Base-by-base conservation (phyloP, 768 basidiomycete species). In the Tricholoma flavovirens region DNA sequence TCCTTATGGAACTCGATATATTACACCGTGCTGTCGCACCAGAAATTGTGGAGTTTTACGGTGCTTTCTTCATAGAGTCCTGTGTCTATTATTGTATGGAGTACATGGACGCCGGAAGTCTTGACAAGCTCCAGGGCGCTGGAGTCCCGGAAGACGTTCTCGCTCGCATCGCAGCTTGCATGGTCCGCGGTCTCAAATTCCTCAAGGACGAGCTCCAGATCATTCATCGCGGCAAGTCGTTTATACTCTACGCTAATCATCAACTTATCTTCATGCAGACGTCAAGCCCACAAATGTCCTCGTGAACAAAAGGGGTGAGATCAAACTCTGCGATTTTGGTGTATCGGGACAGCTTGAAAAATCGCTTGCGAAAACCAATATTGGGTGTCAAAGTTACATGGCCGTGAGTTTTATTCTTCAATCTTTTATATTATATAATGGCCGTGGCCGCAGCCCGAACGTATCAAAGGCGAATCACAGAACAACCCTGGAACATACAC, bases 31-130 rank as follows among this genome's bases (percentile, higher is more conserved):
- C 95, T 3, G 81, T 87, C 43, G 86, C 89, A 8, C 90, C 89
- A 2, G 86, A 91, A 66, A 98, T 98, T 61, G 92, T 99, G 65
- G 97, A 98, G 59, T 99, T 99, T 64, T 98, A 96, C 68, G 97
- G 97, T 43, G 97, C 97, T 4, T 99, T 99, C 77, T 98, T 97
- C 72, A 94, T 97, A 71, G 97, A 99, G 68, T 92, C 92, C n/a
- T 99, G 96, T 70, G 97, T 99, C 21, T 98, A 99, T 73, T 98
- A 97, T 70, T 98, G 95, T 73, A 98, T 98, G 95, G 97, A 99
- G 76, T 92, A 87, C 73, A 99, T 99, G 97, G 96, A 99, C 68
- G 95, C 94, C 10, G 94, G 95, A n/a, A 90, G 87, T 38, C 80
- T 99, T 48, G 97, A 98, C 69, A 90, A 87, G 60, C 78, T 98